phyloP scores from a whole-genome alignment of 2,329 filamentous ascomycete species.

The Phoma sp. region DNA sequence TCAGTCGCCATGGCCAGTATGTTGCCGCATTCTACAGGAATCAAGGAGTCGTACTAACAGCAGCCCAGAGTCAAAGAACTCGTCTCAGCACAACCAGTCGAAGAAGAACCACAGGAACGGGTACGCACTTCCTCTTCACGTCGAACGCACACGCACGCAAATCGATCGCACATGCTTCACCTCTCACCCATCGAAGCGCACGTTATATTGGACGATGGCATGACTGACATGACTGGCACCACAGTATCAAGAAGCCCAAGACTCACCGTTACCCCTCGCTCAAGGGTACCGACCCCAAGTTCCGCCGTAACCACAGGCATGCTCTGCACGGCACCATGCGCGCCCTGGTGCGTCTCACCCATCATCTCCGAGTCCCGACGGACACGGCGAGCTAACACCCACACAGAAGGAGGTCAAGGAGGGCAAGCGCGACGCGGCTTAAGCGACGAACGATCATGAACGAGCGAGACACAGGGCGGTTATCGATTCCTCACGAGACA shows the following conservation, averaged over 20 bases:
- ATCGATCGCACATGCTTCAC: neutral
- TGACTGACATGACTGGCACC: conserved; percentile 28
- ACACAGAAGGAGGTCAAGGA: conserved; percentile 94
- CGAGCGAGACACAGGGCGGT: conserved; percentile 43
- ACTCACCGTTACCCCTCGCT: conserved; percentile 98
- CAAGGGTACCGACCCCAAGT: conserved; percentile 99
- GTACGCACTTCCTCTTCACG: conserved; percentile 62
- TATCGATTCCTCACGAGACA: conserved; percentile 50
- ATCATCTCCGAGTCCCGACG: neutral
- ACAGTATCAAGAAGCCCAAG: conserved; percentile 99
- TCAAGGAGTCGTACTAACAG: conserved; percentile 21
- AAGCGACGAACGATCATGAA: conserved; percentile 52
- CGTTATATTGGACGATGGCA: conserved; percentile 10
- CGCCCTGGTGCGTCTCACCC: conserved; percentile 77
- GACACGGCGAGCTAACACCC: conserved; percentile 32
- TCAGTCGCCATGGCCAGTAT: conserved; percentile 73
- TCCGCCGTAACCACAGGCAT: conserved; percentile 99
- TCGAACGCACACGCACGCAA: conserved; percentile 19
- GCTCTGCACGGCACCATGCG: conserved; percentile 98
- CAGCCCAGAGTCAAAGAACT: conserved; percentile 95
- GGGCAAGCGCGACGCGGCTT: conserved; percentile 90
- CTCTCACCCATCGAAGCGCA: neutral
- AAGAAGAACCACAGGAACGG: conserved; percentile 99
- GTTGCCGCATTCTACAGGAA: conserved; percentile 44
- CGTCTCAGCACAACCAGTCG: conserved; percentile 97